phyloP scores from a whole-genome alignment of 108 stramenopile species.

The Cyclotella sp. region DNA sequence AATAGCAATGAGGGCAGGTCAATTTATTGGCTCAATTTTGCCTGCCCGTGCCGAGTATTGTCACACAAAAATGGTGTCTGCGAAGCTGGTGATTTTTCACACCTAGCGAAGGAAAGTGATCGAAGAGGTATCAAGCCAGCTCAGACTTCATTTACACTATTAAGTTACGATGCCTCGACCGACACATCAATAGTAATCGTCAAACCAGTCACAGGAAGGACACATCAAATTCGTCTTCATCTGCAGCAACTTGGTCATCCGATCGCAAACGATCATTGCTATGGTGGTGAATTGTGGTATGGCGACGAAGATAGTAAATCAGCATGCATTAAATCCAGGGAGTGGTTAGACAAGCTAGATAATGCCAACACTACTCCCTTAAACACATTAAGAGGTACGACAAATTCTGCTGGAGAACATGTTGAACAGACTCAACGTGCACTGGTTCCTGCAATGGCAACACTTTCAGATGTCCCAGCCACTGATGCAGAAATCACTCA shows the following conservation, averaged over 20 bases:
- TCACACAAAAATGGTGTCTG: constrained; percentile 83
- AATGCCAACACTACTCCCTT: neutral
- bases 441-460: constrained; percentile 28
- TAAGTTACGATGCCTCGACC: constrained; percentile 63
- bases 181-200: constrained; percentile 78
- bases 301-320: constrained; percentile 59
- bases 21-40: constrained; percentile 69
- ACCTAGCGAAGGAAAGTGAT: constrained; percentile 58
- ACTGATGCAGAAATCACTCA: constrained; percentile 69
- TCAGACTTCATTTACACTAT: constrained; percentile 75
- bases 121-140: constrained; percentile 75
- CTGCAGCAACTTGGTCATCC: constrained; percentile 83
- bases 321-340: constrained; percentile 53
- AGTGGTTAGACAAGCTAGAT: constrained; percentile 53
- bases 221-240: constrained; percentile 90
- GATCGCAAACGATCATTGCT: constrained; percentile 92
- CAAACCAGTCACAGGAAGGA: constrained; percentile 79
- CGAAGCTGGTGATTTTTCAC: constrained; percentile 71
- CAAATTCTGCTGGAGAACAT: neutral
- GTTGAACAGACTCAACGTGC: neutral
- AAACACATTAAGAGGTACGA: too few relatives aligned
- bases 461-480: constrained; percentile 65
- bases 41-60: constrained; percentile 75
- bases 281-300: constrained; percentile 86
- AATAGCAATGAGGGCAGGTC: neutral